Percentiles rank a stretch among this genome's conserved stretches.
Evolutionary conservation across 2,329 filamentous ascomycete species (phyloP).

Genomic region (Microdochium paspali): DNA sequence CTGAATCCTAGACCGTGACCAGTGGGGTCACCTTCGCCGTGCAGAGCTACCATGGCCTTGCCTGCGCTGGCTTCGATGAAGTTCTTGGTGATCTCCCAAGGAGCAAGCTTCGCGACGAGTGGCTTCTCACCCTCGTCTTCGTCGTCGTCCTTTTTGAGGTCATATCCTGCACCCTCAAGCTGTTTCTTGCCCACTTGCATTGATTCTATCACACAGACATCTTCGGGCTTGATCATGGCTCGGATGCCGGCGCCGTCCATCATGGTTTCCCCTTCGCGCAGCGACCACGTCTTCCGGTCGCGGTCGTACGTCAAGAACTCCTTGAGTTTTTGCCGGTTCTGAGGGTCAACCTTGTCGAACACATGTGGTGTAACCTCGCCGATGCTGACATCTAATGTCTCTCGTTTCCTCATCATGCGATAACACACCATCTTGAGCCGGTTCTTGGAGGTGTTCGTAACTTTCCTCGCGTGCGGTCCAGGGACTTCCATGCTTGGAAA

Average conservation of each 20-base stretch:
- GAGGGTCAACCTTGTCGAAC: constrained; percentile 85
- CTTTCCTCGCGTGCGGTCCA: constrained; percentile 85
- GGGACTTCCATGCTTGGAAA: constrained; percentile 90
- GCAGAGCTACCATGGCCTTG: constrained; percentile 93
- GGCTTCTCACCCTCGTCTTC: constrained; percentile 62
- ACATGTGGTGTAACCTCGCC: constrained; percentile 88
- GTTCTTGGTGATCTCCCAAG: constrained; percentile 94
- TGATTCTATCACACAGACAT: constrained; percentile 86
- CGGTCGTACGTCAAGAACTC: constrained; percentile 92
- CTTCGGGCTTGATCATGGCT: constrained; percentile 86
- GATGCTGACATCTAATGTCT: constrained; percentile 59
- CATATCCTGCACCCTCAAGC: constrained; percentile 83
- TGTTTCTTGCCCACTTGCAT: constrained; percentile 95
- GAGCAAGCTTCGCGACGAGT: constrained; percentile 80
- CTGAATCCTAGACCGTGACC: constrained; percentile 90
- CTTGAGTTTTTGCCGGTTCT: constrained; percentile 93
- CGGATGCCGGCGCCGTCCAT: constrained; percentile 77
- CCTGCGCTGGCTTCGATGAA: constrained; percentile 89
- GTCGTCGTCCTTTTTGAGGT: constrained; percentile 49
- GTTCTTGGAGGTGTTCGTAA: constrained; percentile 95
- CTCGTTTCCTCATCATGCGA: constrained; percentile 72
- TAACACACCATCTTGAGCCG: constrained; percentile 94
- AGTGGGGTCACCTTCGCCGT: constrained; percentile 90
- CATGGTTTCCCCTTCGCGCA: constrained; percentile 61
- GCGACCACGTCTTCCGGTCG: constrained; percentile 77